Percentiles rank a stretch among this genome's conserved stretches.
Evolutionary conservation across 805 yeast species (phyloP).

Genomic region (Soucietia sequanensis): DNA sequence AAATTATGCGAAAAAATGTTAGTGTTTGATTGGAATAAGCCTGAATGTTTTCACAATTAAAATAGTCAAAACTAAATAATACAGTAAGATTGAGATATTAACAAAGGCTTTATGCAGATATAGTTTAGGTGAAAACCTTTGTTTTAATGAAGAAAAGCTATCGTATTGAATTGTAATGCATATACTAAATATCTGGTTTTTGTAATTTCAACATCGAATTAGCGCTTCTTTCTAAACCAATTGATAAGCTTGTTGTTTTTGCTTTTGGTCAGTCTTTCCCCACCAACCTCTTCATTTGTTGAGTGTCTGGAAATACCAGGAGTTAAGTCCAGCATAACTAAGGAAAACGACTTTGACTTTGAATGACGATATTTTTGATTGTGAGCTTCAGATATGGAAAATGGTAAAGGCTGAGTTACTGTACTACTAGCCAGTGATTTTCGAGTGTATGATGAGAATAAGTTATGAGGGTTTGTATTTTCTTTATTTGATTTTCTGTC

Average conservation of each 20-base stretch:
- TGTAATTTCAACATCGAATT: neutral
- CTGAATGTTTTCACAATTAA: neutral
- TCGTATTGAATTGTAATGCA: neutral
- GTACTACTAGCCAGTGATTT: neutral
- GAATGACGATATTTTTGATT: constrained; percentile 9
- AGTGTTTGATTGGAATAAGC: too few species aligned
- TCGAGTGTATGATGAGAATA: neutral
- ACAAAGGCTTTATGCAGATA: too few species aligned
- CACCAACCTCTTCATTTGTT: constrained; percentile 8
- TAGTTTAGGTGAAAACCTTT: neutral
- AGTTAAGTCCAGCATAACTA: constrained; percentile 16
- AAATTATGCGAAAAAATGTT: too few species aligned
- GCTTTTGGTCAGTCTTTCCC: constrained; percentile 5
- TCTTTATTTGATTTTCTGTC: neutral
- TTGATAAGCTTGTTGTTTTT: constrained; percentile 17
- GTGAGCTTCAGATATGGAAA: neutral
- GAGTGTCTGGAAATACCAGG: constrained; percentile 14
- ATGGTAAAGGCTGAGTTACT: neutral
- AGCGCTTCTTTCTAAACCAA: constrained; percentile 23
- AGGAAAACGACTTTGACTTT: constrained; percentile 21
- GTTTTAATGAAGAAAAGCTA: neutral
- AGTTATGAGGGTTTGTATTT: neutral
- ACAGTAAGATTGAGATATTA: too few species aligned
- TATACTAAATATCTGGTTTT: neutral
- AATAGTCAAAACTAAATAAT: neutral